Conservation (phyloP, 805 yeast genomes). For the Tetrapisispora taiwanensis region DNA sequence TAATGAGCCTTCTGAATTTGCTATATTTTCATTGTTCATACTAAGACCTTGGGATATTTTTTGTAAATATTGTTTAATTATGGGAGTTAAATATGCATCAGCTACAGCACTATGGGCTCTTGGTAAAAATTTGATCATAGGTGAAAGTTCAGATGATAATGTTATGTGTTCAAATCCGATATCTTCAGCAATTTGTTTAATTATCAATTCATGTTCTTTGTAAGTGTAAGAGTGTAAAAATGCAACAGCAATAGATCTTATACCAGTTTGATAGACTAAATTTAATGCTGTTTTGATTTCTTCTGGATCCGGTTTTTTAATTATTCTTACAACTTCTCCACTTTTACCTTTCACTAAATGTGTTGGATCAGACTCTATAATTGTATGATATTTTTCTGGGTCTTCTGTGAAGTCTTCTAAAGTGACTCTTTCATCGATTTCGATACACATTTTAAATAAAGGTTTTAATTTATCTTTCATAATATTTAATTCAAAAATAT, state of each 20-base stretch:
- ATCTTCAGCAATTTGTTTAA: conserved; percentile 49
- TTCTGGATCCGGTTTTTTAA: conserved; percentile 40
- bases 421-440: conserved; percentile 85
- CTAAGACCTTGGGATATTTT: conserved; percentile 54
- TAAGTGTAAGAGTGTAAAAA: conserved; percentile 64
- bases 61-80: conserved; percentile 51
- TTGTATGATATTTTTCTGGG: conserved; percentile 32
- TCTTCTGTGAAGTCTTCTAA: conserved; percentile 73
- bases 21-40: neutral
- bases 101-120: conserved; percentile 72
- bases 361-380: conserved; percentile 7
- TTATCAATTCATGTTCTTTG: conserved; percentile 54
- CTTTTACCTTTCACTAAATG: conserved; percentile 47
- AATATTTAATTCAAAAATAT: conserved; percentile 75
- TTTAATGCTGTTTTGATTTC: conserved; percentile 36
- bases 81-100: conserved; percentile 78
- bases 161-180: conserved; percentile 65
- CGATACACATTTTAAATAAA: conserved; percentile 66
- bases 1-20: conserved; percentile 29
- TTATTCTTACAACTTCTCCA: conserved; percentile 55
- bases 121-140: conserved; percentile 69
- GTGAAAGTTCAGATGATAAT: conserved; percentile 56
- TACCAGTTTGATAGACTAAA: conserved; percentile 43
- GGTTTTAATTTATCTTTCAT: conserved; percentile 46
- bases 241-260: conserved; percentile 61